phyloP scores from a whole-genome alignment of 176 grass and related monocot species.

The Avena insularis region DNA sequence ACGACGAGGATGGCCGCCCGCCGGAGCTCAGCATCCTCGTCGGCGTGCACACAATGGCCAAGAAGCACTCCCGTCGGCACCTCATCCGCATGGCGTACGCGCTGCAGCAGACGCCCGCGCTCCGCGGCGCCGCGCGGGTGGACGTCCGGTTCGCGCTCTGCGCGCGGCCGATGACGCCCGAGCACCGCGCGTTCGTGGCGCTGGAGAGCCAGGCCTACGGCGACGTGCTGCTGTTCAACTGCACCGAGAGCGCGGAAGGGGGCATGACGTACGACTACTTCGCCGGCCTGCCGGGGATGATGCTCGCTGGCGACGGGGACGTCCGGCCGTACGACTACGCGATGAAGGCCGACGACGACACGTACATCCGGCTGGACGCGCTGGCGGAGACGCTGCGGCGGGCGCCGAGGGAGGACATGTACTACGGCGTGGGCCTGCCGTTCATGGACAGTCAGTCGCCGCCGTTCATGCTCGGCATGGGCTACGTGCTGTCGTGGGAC shows the following conservation, averaged over 20 bases:
- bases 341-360: constrained; percentile 91
- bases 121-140: constrained; percentile 43
- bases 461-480: constrained; percentile 87
- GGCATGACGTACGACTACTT: constrained; percentile 76
- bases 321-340: constrained; percentile 70
- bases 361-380: constrained; percentile 68
- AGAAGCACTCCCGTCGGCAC: constrained; percentile 61
- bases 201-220: constrained; percentile 62
- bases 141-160: constrained; percentile 71
- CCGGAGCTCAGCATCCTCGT: constrained; percentile 48
- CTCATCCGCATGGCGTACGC: constrained; percentile 68
- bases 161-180: constrained; percentile 48
- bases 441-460: constrained; percentile 42
- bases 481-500: constrained; percentile 88
- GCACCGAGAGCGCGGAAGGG: constrained; percentile 49
- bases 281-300: constrained; percentile 50
- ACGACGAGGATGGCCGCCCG: not conserved
- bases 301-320: constrained; percentile 19
- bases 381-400: constrained; percentile 50
- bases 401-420: constrained; percentile 67
- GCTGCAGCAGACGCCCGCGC: constrained; percentile 45
- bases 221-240: constrained; percentile 65
- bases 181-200: constrained; percentile 57
- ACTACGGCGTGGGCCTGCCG: constrained; percentile 63
- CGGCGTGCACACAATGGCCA: constrained; percentile 61